Evolutionary conservation across 2,329 filamentous ascomycete species (phyloP).

Genomic region (Lecanoromycetidae sp.): DNA sequence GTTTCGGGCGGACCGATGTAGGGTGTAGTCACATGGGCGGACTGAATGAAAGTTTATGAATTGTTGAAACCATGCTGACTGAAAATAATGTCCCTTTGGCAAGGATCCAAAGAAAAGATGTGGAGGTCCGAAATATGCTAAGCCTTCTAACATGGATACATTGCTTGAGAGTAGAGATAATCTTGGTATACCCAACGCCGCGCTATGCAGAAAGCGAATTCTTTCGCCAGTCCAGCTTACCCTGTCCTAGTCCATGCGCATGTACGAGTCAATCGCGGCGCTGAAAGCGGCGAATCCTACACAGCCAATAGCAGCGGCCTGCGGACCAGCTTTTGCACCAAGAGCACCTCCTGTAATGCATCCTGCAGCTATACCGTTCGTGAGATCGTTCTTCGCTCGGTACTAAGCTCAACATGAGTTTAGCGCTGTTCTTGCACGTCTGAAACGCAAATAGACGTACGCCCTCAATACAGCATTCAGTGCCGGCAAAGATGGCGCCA

Average conservation of each 20-base stretch:
- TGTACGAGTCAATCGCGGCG: constrained; percentile 81
- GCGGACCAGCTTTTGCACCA: constrained; percentile 75
- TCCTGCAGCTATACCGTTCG: constrained; percentile 75
- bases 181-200: constrained; percentile 2
- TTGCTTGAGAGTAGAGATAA: not conserved
- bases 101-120: too few relatives aligned
- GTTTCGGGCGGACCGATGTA: not conserved
- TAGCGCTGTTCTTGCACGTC: not conserved
- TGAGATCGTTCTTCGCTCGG: constrained; percentile 85
- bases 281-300: constrained; percentile 88
- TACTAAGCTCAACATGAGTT: constrained; percentile 28
- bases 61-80: too few relatives aligned
- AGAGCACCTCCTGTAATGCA: constrained; percentile 85
- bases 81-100: too few relatives aligned
- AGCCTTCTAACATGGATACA: not conserved
- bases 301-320: constrained; percentile 77
- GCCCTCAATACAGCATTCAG: constrained; percentile 92
- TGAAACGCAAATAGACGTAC: constrained; percentile 21
- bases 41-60: too few relatives aligned
- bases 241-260: constrained; percentile 46
- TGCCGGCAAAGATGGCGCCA: constrained; percentile 79
- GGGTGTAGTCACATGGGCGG: too few relatives aligned
- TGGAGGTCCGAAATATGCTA: too few relatives aligned
- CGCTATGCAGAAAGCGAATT: constrained; percentile 3
- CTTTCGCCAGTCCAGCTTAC: not conserved